Evolutionary conservation across 768 basidiomycete genomes (phyloP), one percentile per base, ranked within the genome.

Genomic region (Podaxis pistillaris): DNA sequence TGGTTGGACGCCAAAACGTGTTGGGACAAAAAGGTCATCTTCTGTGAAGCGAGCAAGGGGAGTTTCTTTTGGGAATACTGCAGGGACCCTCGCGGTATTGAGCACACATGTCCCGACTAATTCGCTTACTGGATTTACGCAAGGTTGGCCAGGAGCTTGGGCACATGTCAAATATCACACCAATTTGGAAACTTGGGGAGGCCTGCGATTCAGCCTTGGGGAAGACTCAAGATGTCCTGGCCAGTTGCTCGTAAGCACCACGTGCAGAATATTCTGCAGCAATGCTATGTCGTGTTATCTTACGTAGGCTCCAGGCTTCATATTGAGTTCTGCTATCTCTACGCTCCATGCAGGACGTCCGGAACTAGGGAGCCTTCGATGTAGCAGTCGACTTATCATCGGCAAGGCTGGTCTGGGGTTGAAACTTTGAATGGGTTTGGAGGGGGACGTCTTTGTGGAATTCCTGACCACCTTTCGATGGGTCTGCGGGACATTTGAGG

Each of bases 31-130:
- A 22, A 17, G 57, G 26, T 33, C 30, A 15, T 1, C 49, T 22
- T 11, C 33, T n/a, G 17, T 13, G 49, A 60, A 60, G 50, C 58
- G 50, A 40, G 26, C 37, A 60, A 51, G 58, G 37, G 38, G 24
- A 22, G 44, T 6, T 13, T 33, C 33, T 33, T 33, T 33, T 33
- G 33, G 33, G 8, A 33, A 33, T 33, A 33, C 33, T 33, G 33
- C 33, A 33, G 33, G 33, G 33, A 33, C 33, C 33, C 33, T 33
- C 33, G 7, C 1, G 33, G 33, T 9, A 9, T 33, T 9, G 33
- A 9, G 33, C 33, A 33, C 33, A 33, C 33, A 33, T 33, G 33
- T 33, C 33, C 33, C 33, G 33, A 33, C 33, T 9, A 33, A 33
- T 33, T 33, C 33, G 33, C 33, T 33, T 33, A 2, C 33, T 33